These are phyloP conservation scores for Hyphodiscus sp. DNA, from an alignment of 2,329 filamentous ascomycete species.

Conservation along the genomic window DNA sequence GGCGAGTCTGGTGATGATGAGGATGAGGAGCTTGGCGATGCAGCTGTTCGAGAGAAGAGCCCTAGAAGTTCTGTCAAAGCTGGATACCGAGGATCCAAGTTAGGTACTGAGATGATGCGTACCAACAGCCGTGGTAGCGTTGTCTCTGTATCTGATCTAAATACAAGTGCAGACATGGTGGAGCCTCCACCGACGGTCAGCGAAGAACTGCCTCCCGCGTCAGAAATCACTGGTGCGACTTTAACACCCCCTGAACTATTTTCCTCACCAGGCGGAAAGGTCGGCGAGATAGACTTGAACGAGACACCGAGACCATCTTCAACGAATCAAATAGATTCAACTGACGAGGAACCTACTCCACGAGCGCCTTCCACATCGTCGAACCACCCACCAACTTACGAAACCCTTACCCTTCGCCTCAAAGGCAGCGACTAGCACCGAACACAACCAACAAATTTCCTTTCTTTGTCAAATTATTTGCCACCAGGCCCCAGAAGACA, in stretches of 20 bases:
- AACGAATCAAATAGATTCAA: slow-evolving; percentile 10
- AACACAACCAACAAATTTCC: background rate
- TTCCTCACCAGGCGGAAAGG: slow-evolving; percentile 13
- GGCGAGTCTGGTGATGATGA: slow-evolving; percentile 90
- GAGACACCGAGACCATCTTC: slow-evolving; percentile 24
- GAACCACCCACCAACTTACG: slow-evolving; percentile 4
- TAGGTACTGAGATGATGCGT: slow-evolving; percentile 96
- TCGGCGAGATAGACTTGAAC: slow-evolving; percentile 20
- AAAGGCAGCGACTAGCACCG: background rate
- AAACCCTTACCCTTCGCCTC: background rate
- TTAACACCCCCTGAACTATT: slow-evolving; percentile 26
- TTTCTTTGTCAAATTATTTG: background rate
- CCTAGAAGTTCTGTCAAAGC: slow-evolving; percentile 44
- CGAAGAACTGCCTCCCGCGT: slow-evolving; percentile 22
- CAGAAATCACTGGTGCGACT: slow-evolving; percentile 20
- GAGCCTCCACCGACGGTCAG: slow-evolving; percentile 24
- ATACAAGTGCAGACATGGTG: slow-evolving; percentile 18
- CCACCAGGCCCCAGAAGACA: background rate
- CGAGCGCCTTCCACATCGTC: slow-evolving; percentile 19
- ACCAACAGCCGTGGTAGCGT: slow-evolving; percentile 90
- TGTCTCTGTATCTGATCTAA: slow-evolving; percentile 26
- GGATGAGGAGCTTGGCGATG: slow-evolving; percentile 76
- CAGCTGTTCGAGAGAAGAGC: slow-evolving; percentile 35
- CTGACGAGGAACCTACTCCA: slow-evolving; percentile 26
- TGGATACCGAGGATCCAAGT: slow-evolving; percentile 71